phyloP scores from a whole-genome alignment of 495 filamentous ascomycete species.

The Daldinia decipiens region DNA sequence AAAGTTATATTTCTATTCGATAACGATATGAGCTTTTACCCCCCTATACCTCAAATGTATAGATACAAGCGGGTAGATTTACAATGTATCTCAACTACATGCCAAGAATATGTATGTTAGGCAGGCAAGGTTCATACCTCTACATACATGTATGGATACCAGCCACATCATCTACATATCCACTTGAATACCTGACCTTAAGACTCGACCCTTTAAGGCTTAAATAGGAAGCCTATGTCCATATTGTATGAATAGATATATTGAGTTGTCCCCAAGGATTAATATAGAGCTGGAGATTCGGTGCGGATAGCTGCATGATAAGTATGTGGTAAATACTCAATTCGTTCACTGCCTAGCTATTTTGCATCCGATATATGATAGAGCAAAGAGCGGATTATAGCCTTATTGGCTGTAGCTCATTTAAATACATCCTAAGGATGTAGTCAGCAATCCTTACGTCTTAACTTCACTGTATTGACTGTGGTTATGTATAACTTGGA shows the following conservation, averaged over 20 bases:
- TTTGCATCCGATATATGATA: neutral
- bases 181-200: slow-evolving; percentile 10
- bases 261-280: neutral
- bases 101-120: slow-evolving; percentile 15
- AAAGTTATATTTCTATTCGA: neutral
- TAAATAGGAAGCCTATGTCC: neutral
- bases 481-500: neutral
- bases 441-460: neutral
- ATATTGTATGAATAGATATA: neutral
- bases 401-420: neutral
- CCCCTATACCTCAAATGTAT: neutral
- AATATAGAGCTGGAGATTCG: slow-evolving; percentile 4
- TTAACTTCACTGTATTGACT: neutral
- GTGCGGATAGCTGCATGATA: slow-evolving; percentile 29
- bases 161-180: slow-evolving; percentile 16
- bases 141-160: slow-evolving; percentile 14
- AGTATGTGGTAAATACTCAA: neutral
- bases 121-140: slow-evolving; percentile 11
- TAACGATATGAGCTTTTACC: neutral
- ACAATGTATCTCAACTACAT: slow-evolving; percentile 5
- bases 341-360: neutral
- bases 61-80: neutral
- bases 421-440: neutral
- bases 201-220: neutral
- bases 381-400: neutral